A percentile compares a stretch with the other conserved stretches of the same genome.
phyloP scores from a whole-genome alignment of 2,329 filamentous ascomycete species.

The Coniochaeta prunicola region DNA sequence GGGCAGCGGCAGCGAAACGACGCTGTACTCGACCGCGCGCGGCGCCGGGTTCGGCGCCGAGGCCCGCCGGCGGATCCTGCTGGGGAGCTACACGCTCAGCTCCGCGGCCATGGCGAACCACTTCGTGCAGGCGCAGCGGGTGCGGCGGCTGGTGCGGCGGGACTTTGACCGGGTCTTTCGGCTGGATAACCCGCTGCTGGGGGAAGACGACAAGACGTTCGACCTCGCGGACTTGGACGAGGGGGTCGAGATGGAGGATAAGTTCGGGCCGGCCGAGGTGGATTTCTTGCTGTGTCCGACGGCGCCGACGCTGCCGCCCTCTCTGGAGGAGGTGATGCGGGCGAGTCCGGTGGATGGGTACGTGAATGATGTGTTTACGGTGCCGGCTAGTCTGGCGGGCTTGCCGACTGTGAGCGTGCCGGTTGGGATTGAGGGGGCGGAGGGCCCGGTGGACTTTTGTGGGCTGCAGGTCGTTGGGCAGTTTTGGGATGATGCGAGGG shows the following conservation, averaged over 20 bases:
- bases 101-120: slow-evolving; percentile 92
- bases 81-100: slow-evolving; percentile 85
- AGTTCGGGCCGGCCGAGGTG: slow-evolving; percentile 56
- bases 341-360: slow-evolving; percentile 65
- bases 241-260: slow-evolving; percentile 41
- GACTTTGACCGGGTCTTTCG: slow-evolving; percentile 82
- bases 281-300: slow-evolving; percentile 88
- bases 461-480: slow-evolving; percentile 77
- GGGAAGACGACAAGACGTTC: slow-evolving; percentile 35
- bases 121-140: slow-evolving; percentile 86
- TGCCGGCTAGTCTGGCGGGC: slow-evolving; percentile 87
- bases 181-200: slow-evolving; percentile 62
- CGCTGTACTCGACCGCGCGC: slow-evolving; percentile 70
- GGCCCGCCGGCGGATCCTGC: slow-evolving; percentile 76
- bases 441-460: slow-evolving; percentile 29
- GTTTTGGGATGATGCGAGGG: slow-evolving; percentile 64
- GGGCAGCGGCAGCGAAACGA: slow-evolving; percentile 46
- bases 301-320: slow-evolving; percentile 52
- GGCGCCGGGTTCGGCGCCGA: slow-evolving; percentile 73
- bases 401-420: slow-evolving; percentile 85
- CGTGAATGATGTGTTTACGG: slow-evolving; percentile 91
- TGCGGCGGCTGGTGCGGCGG: slow-evolving; percentile 72
- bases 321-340: slow-evolving; percentile 38
- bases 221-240: slow-evolving; percentile 55
- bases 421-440: slow-evolving; percentile 32